Evolutionary conservation across 352 stramenopile genomes (phyloP).

Genomic region (Phytopythium montanum): DNA sequence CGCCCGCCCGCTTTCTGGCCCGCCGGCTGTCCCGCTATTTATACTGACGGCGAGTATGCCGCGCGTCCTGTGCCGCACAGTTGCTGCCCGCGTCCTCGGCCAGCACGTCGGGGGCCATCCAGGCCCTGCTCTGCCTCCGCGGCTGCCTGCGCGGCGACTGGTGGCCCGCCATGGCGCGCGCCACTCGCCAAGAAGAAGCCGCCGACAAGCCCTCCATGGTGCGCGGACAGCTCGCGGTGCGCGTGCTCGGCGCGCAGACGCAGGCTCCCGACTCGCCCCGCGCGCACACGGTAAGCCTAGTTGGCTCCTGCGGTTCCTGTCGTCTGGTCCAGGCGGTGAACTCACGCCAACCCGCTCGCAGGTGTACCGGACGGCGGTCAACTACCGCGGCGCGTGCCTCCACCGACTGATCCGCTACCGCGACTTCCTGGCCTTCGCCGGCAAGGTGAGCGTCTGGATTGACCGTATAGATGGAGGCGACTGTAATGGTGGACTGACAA

Average conservation of each 20-base stretch:
- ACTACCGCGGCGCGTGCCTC: constrained; percentile 58
- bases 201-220: constrained; percentile 18
- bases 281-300: constrained; percentile 53
- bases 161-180: background rate
- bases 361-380: constrained; percentile 71
- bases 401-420: constrained; percentile 68
- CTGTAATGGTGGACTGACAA: too few relatives aligned
- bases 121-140: background rate
- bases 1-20: background rate
- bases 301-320: background rate
- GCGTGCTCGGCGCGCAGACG: constrained; percentile 69
- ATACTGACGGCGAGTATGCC: background rate
- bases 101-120: constrained; percentile 2
- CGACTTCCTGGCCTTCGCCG: constrained; percentile 52
- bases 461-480: background rate
- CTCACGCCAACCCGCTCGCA: constrained; percentile 5
- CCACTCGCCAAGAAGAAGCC: background rate
- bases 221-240: constrained; percentile 40
- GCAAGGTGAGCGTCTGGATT: constrained; percentile 6
- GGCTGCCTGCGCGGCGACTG: background rate
- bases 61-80: background rate
- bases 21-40: background rate
- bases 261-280: constrained; percentile 20
- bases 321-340: background rate
- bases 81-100: background rate